Base-by-base conservation (phyloP, 148 eudicot genomes). In the Amaranthus hypochondriacus region DNA sequence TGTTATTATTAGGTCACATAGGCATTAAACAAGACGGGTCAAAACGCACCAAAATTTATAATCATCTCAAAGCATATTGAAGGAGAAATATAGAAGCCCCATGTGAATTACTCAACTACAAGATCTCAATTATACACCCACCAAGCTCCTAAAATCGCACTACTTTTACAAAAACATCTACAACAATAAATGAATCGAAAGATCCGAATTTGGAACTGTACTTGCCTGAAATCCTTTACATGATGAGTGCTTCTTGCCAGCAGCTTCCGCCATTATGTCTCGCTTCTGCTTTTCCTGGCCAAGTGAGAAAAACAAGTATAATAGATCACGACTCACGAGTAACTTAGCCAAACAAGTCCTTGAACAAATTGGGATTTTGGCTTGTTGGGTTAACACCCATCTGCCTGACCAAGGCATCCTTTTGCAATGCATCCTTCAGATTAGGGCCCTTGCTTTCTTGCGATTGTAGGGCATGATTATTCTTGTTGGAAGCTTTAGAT, bases 361-460 rank as follows among this genome's bases (percentile, higher is more conserved):
- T 89, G 79, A 95, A 95, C 78, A 95, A 78, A 84, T 81, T 92
- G 18, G 97, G 99, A 80, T 95, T 92, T 78, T 82, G 94, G 70
- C 76, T 89, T 11, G 89, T 54, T 28, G 91, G 99, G 8, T 79
- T 90, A 79, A 92, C 96, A 53, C 97, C 99, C 89, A 90, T 84
- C 78, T 90, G 96, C 80, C 99, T 87, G 68, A 92, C 93, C 47
- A 84, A 80, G 63, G 96, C 90, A 86, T 92, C 97, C 74, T 90
- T 95, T 49, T 90, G 87, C 79, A 92, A 67, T 57, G 90, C 81
- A 66, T 90, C 92, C 84, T 86, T 88, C 48, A 73, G 78, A 78
- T 85, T 89, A 13, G 89, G 89, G 46, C 99, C 99, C 84, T 92
- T 95, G 73, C 70, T 85, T 66, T 66, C 60, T 75, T 73, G 81